Percentiles rank a stretch among this genome's conserved stretches.
Evolutionary conservation across 192 early-diverging fungal genomes (phyloP).

Genomic region (Entomortierella beljakovae): DNA sequence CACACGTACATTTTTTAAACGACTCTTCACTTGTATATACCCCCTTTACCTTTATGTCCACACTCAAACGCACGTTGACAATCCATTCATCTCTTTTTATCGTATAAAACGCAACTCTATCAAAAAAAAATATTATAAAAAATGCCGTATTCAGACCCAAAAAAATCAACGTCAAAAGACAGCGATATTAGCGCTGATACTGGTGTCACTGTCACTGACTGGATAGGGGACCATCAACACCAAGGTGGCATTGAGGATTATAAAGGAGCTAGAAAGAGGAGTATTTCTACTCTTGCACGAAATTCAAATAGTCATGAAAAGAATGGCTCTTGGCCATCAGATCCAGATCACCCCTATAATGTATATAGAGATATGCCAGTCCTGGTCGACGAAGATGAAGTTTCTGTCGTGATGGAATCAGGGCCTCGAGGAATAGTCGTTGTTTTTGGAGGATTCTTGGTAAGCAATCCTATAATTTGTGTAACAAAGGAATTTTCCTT

Average conservation of each 20-base stretch:
- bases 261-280: no score
- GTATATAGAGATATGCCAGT: neutral
- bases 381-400: neutral
- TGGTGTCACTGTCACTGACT: neutral
- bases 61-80: neutral
- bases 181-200: no score
- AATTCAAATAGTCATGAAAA: no score
- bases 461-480: conserved; percentile 11
- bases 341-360: neutral
- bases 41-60: neutral
- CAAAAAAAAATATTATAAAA: no score
- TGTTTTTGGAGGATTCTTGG: conserved; percentile 45
- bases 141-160: no score
- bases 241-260: neutral
- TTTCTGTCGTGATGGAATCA: conserved; percentile 34
- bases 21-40: neutral
- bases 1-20: no score
- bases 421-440: conserved; percentile 33
- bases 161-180: no score
- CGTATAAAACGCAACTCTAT: no score
- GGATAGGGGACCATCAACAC: neutral
- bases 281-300: no score
- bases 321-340: no score
- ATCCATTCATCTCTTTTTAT: no score
- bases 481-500: neutral